Conservation (phyloP, 192 early-diverging fungal genomes). For the Coemansia sp. region DNA sequence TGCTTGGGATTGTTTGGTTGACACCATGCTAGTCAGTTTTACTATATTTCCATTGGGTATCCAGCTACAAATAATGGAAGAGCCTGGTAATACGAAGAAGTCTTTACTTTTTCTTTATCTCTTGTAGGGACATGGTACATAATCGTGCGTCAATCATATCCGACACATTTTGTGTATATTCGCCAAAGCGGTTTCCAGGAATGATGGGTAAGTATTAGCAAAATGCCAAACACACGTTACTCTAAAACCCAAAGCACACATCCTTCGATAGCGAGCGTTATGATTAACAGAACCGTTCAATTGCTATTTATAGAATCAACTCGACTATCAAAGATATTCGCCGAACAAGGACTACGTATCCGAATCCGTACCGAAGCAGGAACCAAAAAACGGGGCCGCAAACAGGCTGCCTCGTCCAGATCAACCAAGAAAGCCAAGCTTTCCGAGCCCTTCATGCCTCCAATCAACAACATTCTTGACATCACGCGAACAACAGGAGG, state of each 20-base stretch:
- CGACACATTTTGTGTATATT: constrained; percentile 80
- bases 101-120: neutral
- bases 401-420: neutral
- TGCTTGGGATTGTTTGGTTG: neutral
- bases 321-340: constrained; percentile 83
- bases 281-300: neutral
- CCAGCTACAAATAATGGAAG: neutral
- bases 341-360: constrained; percentile 93
- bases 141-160: constrained; percentile 67
- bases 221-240: neutral
- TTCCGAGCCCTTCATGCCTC: neutral
- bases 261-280: neutral
- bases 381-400: constrained; percentile 43
- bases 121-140: constrained; percentile 27
- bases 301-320: constrained; percentile 66
- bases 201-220: constrained; percentile 65
- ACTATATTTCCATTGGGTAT: neutral
- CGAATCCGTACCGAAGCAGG: constrained; percentile 87
- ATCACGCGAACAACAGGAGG: neutral
- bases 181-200: constrained; percentile 93
- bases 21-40: neutral
- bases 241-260: neutral
- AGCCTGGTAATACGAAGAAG: neutral
- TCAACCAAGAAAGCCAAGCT: constrained; percentile 13
- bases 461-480: neutral